These are phyloP conservation scores for Hypoxylon sp. DNA, from an alignment of 2,329 filamentous ascomycete species.

Conservation along the genomic window DNA sequence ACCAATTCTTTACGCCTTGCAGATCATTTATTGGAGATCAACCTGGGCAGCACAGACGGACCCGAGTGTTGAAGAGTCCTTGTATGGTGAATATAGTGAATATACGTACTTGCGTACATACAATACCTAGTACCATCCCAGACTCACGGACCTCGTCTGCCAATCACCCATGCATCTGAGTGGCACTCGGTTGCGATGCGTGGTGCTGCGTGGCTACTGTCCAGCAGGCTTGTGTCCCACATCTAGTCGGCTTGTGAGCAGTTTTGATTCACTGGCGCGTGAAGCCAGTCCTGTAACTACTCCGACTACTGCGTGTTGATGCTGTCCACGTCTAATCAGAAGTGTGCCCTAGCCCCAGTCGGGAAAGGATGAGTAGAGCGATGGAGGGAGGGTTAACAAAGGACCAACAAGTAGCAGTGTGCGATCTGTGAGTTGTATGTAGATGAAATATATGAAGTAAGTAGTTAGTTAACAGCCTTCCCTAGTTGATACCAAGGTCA, in stretches of 20 bases:
- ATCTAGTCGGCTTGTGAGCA: conserved; percentile 25
- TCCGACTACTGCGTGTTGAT: conserved; percentile 30
- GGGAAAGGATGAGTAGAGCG: conserved; percentile 24
- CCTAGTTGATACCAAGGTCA: conserved; percentile 26
- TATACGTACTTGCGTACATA: neutral
- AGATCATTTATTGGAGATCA: conserved; percentile 40
- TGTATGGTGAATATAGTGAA: conserved; percentile 10
- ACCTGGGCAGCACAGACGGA: conserved; percentile 35
- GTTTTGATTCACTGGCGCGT: conserved; percentile 26
- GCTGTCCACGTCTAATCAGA: conserved; percentile 28
- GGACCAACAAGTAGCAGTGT: conserved; percentile 2
- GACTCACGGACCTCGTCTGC: conserved; percentile 41
- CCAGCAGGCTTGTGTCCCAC: conserved; percentile 28
- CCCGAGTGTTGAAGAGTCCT: conserved; percentile 9
- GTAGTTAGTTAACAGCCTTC: conserved; percentile 11
- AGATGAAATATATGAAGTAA: conserved; percentile 2
- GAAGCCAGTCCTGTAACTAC: conserved; percentile 19
- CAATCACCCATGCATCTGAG: conserved; percentile 37
- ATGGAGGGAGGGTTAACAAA: conserved; percentile 23
- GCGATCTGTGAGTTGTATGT: conserved; percentile 15
- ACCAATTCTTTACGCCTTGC: conserved; percentile 29
- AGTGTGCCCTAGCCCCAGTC: conserved; percentile 31
- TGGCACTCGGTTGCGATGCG: conserved; percentile 37
- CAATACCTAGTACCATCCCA: conserved; percentile 20
- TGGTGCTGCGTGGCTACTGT: conserved; percentile 24